Percentiles rank a stretch among this genome's conserved stretches.
phyloP scores from a whole-genome alignment of 192 early-diverging fungal genomes.

The Phycomyces blakesleeanus region DNA sequence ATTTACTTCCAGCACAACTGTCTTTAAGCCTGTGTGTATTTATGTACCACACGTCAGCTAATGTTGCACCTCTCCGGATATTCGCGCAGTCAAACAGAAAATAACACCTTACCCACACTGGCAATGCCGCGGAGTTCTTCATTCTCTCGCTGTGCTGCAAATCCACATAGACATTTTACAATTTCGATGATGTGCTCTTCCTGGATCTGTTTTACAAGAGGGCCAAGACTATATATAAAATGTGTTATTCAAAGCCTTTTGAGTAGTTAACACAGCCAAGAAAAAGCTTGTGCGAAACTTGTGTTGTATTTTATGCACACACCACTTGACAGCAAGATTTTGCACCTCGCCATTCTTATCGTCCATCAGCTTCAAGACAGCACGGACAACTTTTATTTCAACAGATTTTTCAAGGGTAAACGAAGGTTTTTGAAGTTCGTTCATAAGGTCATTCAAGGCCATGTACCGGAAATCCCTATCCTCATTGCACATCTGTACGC shows the following conservation, averaged over 20 bases:
- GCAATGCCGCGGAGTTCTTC: slow-evolving; percentile 80
- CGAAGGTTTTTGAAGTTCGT: slow-evolving; percentile 60
- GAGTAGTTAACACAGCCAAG: neutral
- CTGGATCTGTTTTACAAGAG: slow-evolving; percentile 72
- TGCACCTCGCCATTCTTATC: slow-evolving; percentile 88
- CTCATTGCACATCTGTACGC: slow-evolving; percentile 47
- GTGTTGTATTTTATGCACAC: slow-evolving; percentile 12
- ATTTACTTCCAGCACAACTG: slow-evolving; percentile 72
- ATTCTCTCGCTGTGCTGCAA: slow-evolving; percentile 51
- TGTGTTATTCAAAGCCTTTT: neutral
- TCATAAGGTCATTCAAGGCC: slow-evolving; percentile 77
- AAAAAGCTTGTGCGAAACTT: neutral
- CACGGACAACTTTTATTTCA: slow-evolving; percentile 60
- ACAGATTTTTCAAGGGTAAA: slow-evolving; percentile 56
- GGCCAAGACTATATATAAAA: slow-evolving; percentile 55
- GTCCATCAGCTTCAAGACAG: slow-evolving; percentile 56
- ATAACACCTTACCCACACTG: slow-evolving; percentile 59
- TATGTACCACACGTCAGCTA: no score
- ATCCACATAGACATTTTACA: slow-evolving; percentile 63
- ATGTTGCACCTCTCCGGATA: no score
- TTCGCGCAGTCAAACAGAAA: neutral
- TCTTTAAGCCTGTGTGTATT: slow-evolving; percentile 56
- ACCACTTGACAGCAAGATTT: slow-evolving; percentile 72
- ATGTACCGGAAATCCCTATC: slow-evolving; percentile 88
- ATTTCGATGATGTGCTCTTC: slow-evolving; percentile 66